Evolutionary conservation across 163 green algal species (phyloP).

Genomic region (Chloromonas sp.): DNA sequence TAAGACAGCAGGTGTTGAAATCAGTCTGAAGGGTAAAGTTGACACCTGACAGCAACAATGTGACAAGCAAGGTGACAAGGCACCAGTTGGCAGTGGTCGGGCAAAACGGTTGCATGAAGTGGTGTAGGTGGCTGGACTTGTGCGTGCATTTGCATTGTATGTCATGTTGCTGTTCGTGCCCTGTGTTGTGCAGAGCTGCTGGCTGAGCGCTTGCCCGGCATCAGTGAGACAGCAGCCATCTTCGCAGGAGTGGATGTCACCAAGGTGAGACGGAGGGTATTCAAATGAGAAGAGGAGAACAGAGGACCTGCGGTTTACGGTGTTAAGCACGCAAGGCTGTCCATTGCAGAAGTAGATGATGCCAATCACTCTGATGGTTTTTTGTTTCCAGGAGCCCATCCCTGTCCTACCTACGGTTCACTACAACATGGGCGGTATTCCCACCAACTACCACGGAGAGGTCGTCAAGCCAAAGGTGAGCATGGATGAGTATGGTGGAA

Average conservation of each 20-base stretch:
- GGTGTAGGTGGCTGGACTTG: not conserved
- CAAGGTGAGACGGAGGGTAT: conserved; percentile 52
- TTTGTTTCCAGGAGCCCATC: conserved; percentile 83
- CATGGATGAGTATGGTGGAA: not conserved
- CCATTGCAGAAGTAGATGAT: not conserved
- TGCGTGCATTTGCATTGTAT: not conserved
- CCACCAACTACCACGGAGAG: conserved; percentile 95
- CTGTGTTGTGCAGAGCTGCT: conserved; percentile 69
- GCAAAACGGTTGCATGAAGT: conserved; percentile 21
- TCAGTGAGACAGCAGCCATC: conserved; percentile 97
- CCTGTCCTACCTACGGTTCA: conserved; percentile 97
- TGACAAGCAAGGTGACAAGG: no score
- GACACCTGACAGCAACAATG: no score
- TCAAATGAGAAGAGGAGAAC: not conserved
- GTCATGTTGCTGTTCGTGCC: not conserved
- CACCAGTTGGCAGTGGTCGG: no score
- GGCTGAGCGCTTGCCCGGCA: conserved; percentile 89
- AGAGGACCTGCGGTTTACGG: no score
- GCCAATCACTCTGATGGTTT: no score
- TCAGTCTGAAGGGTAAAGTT: no score
- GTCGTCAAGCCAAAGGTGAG: conserved; percentile 34
- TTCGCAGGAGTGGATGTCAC: conserved; percentile 99
- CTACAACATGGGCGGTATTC: conserved; percentile 99
- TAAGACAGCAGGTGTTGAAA: not conserved
- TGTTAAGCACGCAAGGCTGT: not conserved